Base-by-base conservation (phyloP, 129 eudicot genomes). In the Artemisia annua region DNA sequence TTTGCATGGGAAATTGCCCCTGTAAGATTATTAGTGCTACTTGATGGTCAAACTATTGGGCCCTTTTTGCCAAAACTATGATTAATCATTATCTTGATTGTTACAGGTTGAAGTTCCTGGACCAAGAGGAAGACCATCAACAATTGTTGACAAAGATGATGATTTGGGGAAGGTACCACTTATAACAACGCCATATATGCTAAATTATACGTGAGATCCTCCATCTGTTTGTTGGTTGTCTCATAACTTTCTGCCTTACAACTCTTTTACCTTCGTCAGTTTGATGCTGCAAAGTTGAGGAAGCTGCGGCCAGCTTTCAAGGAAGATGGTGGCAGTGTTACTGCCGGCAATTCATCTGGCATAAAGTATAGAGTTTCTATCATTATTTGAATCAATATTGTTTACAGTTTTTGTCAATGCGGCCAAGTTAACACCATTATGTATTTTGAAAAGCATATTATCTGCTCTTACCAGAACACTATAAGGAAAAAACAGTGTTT, bases 331-430 rank as follows among this genome's bases (percentile, higher is more conserved):
- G 98, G 98, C 39, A 83, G 93, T 70, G 98, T 94, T 66, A 94
- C 97, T 69, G 98, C 98, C 28, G 98, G 97, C 67, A 94, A 94
- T 78, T 96, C 98, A 71, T 94, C 98, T n/a, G 87, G 98, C 75
- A 87, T 94, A 77, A 94, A 92, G 98, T 94, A 69, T 80, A 75
- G 13, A 19, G 52, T 72, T 65, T 15, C 16, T 43, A 58, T 49
- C 8, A 26, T 26, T 16, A 30, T 5, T 46, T 49, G 22, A 61
- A 12, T 48, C n/a, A 30, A 3, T 22, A 4, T 43, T 5, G 11
- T 4, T 48, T 16, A 14, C 30, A 55, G 7, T 54, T 54, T 35
- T 54, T 64, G 51, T 30, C 50, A 30, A 7, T 8, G 44, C 26
- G 4, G 46, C 7, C 5, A 43, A 43, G 4, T 26, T 67, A 16